These are phyloP conservation scores for Irpex sp. DNA, from an alignment of 1,284 basidiomycete genomes.

Conservation along the genomic window DNA sequence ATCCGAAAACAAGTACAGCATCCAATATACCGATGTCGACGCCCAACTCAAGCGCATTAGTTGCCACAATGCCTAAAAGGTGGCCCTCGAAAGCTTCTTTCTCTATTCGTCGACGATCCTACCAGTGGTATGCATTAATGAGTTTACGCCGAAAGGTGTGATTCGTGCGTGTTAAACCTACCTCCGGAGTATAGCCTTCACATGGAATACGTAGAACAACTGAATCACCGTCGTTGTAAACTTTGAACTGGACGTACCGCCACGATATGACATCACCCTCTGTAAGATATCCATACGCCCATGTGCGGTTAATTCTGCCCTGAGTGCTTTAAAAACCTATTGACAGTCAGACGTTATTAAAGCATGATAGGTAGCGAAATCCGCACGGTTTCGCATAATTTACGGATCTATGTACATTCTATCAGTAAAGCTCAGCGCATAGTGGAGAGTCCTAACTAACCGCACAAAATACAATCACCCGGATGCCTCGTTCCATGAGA, in stretches of 20 bases:
- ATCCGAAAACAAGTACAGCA: slow-evolving; percentile 87
- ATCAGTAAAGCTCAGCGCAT: background rate
- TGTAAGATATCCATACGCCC: slow-evolving; percentile 76
- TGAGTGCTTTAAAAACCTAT: slow-evolving; percentile 78
- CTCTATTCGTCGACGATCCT: slow-evolving; percentile 86
- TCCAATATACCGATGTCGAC: slow-evolving; percentile 89
- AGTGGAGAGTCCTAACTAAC: slow-evolving; percentile 34
- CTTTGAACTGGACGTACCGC: slow-evolving; percentile 44
- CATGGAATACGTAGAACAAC: background rate
- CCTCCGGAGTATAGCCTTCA: slow-evolving; percentile 3
- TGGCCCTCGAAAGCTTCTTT: slow-evolving; percentile 83
- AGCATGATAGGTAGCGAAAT: background rate
- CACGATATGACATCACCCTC: slow-evolving; percentile 82
- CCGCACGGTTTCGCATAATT: slow-evolving; percentile 77
- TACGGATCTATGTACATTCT: slow-evolving; percentile 52
- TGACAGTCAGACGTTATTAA: background rate
- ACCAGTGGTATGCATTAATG: background rate
- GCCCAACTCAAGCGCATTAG: slow-evolving; percentile 88
- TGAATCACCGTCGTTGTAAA: background rate
- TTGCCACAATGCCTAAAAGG: slow-evolving; percentile 85
- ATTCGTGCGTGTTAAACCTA: background rate
- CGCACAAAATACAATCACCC: slow-evolving; percentile 88
- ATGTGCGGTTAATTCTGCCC: slow-evolving; percentile 70
- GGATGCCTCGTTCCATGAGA: slow-evolving; percentile 78
- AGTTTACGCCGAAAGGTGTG: background rate